These are phyloP conservation scores for Platanus orientalis DNA, from an alignment of 164 flowering plant species.

Conservation along the genomic window DNA sequence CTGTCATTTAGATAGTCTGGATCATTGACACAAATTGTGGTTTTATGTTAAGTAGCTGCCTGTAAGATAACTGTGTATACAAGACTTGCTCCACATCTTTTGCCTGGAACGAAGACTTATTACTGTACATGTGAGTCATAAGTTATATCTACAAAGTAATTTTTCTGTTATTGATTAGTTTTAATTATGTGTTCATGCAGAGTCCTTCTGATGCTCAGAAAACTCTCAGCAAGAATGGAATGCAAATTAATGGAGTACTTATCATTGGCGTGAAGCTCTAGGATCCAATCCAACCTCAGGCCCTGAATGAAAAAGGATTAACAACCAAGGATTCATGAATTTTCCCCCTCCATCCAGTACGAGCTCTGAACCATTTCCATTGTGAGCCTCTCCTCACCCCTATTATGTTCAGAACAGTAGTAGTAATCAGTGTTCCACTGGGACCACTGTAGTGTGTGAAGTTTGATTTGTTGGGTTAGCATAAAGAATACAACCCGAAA, in stretches of 20 bases:
- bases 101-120: too few relatives aligned
- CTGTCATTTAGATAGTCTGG: too few relatives aligned
- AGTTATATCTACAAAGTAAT: background rate
- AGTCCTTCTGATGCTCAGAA: slow-evolving; percentile 82
- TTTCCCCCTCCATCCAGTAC: slow-evolving; percentile 47
- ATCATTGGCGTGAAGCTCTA: slow-evolving; percentile 86
- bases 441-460: too few relatives aligned
- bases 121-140: background rate
- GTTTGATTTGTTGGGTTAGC: too few relatives aligned
- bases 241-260: slow-evolving; percentile 78
- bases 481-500: too few relatives aligned
- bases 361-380: slow-evolving; percentile 32
- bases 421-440: slow-evolving; percentile 34
- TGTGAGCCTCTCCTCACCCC: slow-evolving; percentile 41
- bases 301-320: slow-evolving; percentile 54
- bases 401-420: slow-evolving; percentile 50
- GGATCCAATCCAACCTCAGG: slow-evolving; percentile 74
- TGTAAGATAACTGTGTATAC: too few relatives aligned
- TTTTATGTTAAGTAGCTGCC: too few relatives aligned
- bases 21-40: too few relatives aligned
- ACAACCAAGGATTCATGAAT: slow-evolving; percentile 80
- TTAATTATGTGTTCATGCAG: slow-evolving; percentile 42
- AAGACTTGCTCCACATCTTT: too few relatives aligned
- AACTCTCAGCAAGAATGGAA: slow-evolving; percentile 86
- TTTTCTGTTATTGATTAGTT: background rate